Evolutionary conservation across 176 grass and related monocot genomes (phyloP).

Genomic region (Pharus latifolius): DNA sequence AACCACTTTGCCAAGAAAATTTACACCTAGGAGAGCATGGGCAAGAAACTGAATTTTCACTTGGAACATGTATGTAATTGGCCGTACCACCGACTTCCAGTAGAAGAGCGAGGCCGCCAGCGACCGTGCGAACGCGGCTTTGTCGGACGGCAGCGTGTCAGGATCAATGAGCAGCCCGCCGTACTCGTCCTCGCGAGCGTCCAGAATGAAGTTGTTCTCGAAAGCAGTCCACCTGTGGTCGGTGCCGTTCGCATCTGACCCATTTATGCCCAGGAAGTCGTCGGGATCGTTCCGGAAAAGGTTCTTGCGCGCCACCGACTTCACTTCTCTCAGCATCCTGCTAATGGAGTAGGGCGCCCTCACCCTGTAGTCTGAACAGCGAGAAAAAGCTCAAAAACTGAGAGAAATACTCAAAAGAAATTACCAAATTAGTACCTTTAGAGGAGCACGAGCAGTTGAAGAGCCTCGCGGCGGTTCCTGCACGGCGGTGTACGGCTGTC

Average conservation of each 20-base stretch:
- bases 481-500: background rate
- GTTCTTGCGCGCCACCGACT: constrained; percentile 34
- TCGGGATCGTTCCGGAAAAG: constrained; percentile 22
- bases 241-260: background rate
- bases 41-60: too few relatives aligned
- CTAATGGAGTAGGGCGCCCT: constrained; percentile 40
- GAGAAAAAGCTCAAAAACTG: too few relatives aligned
- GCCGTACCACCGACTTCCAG: constrained; percentile 58
- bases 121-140: constrained; percentile 36
- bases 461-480: background rate
- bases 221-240: constrained; percentile 26
- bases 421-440: background rate
- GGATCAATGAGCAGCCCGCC: constrained; percentile 73
- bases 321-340: constrained; percentile 29
- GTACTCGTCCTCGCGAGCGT: constrained; percentile 75
- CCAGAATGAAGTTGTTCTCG: constrained; percentile 50
- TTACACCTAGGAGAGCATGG: too few relatives aligned
- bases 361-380: constrained; percentile 6
- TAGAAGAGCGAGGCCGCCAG: constrained; percentile 63
- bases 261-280: constrained; percentile 9
- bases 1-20: too few relatives aligned
- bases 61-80: too few relatives aligned
- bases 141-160: constrained; percentile 44
- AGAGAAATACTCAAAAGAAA: background rate
- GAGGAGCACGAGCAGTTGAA: constrained; percentile 16